Evolutionary conservation across 208 protist genomes (phyloP), one percentile per base, ranked within the genome.

Genomic region (Wallacemonas collosoma): DNA sequence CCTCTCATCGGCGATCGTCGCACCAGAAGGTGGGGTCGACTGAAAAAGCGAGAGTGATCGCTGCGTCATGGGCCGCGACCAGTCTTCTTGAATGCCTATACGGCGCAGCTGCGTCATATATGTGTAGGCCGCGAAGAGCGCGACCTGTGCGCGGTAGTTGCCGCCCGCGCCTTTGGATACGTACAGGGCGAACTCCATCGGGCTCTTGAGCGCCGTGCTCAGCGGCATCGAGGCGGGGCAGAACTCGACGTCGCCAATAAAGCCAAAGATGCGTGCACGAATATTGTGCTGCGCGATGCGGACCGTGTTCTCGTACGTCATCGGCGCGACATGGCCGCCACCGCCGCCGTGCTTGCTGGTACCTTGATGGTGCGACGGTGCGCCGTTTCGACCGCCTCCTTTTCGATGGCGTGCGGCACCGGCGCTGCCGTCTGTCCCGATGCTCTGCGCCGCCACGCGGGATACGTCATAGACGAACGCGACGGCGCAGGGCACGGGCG

Each of bases 161-260:
- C 86, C 86, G 36, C 86, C 83, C 5, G 82, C 74, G 44, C 73
- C 80, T 62, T 80, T 86, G 39, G 83, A 88, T 4, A 91, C 72
- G 75, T 82, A 91, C 50, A 91, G 63, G 47, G 66, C 75, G 15
- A 87, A 60, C 60, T 71, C 77, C 64, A 88, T 81, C 26, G 82
- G 83, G 7, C 68, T 48, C 55, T 68, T 80, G 5, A 68, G 54
- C 12, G 77, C 76, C 44, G 78, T 43, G 3, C 35, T 72, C n/a
- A 68, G 74, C 3, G 60, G 68, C 77, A 85, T 64, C 53, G 77
- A 85, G 12, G 80, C 65, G 0, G 80, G 74, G 64, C 80, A 87
- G 66, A 81, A 82, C 17, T 76, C 75, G 4, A 77, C 84, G 62
- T 91, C 83, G 8, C 86, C 86, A 54, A 91, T 81, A 54, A 91